phyloP scores from a whole-genome alignment of 1,139 yeast genomes.

The Candida pseudoviswanathii region DNA sequence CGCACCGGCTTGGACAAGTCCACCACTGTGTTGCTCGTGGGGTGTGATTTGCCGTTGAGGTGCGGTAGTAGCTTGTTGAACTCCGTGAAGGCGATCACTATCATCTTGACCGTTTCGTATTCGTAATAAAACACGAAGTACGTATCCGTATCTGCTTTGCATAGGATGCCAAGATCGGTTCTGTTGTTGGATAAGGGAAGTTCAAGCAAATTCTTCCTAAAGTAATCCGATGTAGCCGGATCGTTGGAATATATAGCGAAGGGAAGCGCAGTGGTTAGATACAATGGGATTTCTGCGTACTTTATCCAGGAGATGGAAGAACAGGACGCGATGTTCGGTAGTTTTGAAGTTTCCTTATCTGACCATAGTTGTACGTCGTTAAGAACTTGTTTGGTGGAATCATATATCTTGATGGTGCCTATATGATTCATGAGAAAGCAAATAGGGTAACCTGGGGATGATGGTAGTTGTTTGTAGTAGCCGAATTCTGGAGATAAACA shows the following conservation, averaged over 20 bases:
- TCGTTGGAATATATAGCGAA: constrained; percentile 29
- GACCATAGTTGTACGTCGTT: constrained; percentile 34
- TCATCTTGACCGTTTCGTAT: constrained; percentile 17
- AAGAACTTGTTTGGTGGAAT: constrained; percentile 11
- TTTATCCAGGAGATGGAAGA: constrained; percentile 18
- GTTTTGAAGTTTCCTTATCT: constrained; percentile 12
- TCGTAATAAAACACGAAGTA: constrained; percentile 25
- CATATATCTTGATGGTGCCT: constrained; percentile 17
- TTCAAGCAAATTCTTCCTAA: constrained; percentile 23
- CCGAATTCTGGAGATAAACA: too few species aligned
- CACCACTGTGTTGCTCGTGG: constrained; percentile 8
- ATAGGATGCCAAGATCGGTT: constrained; percentile 21
- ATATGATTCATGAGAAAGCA: constrained; percentile 16
- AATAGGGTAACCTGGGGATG: too few species aligned
- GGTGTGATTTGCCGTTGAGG: not conserved
- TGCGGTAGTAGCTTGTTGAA: constrained; percentile 6
- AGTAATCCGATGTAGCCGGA: constrained; percentile 26
- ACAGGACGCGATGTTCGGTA: constrained; percentile 12
- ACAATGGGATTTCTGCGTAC: constrained; percentile 30
- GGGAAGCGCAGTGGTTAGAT: constrained; percentile 27
- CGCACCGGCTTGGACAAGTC: constrained; percentile 4
- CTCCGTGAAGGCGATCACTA: constrained; percentile 20
- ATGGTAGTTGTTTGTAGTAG: too few species aligned
- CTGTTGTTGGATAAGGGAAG: constrained; percentile 11
- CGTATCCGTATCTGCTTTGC: constrained; percentile 15